These are phyloP conservation scores for Alternaria hordeiaustralica DNA, from an alignment of 2,329 filamentous ascomycete genomes.

Conservation along the genomic window DNA sequence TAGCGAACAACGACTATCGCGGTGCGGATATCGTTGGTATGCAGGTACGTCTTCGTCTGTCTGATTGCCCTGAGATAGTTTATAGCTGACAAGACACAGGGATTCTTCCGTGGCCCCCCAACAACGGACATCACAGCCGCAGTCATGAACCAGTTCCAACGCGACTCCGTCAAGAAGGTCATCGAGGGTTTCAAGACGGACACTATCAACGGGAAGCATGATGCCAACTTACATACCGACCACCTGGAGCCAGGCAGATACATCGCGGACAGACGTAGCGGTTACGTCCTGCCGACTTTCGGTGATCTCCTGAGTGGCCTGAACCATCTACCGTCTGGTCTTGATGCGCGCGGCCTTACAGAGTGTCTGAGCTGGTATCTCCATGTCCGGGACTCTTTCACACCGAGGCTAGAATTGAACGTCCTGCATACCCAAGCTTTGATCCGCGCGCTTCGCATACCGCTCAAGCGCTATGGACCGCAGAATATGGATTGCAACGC, in stretches of 20 bases:
- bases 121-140: background rate
- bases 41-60: slow-evolving; percentile 10
- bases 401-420: slow-evolving; percentile 30
- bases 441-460: slow-evolving; percentile 21
- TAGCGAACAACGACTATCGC: slow-evolving; percentile 29
- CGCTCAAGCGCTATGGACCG: slow-evolving; percentile 19
- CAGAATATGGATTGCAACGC: slow-evolving; percentile 28
- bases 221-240: slow-evolving; percentile 19
- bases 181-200: slow-evolving; percentile 19
- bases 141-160: slow-evolving; percentile 21
- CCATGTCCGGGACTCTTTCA: slow-evolving; percentile 18
- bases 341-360: slow-evolving; percentile 29
- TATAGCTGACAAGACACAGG: slow-evolving; percentile 1
- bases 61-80: background rate
- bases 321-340: slow-evolving; percentile 21
- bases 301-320: slow-evolving; percentile 29
- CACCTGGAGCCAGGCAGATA: slow-evolving; percentile 10
- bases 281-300: slow-evolving; percentile 24
- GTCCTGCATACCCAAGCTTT: slow-evolving; percentile 36
- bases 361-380: slow-evolving; percentile 32
- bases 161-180: slow-evolving; percentile 13
- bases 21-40: slow-evolving; percentile 29
- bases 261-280: slow-evolving; percentile 6
- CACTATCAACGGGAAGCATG: slow-evolving; percentile 16
- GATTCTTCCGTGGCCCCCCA: slow-evolving; percentile 26